Percentiles rank a stretch among this genome's conserved stretches.
Evolutionary conservation across 2,329 filamentous ascomycete genomes (phyloP).

Genomic region (Metarhizium robertsii): DNA sequence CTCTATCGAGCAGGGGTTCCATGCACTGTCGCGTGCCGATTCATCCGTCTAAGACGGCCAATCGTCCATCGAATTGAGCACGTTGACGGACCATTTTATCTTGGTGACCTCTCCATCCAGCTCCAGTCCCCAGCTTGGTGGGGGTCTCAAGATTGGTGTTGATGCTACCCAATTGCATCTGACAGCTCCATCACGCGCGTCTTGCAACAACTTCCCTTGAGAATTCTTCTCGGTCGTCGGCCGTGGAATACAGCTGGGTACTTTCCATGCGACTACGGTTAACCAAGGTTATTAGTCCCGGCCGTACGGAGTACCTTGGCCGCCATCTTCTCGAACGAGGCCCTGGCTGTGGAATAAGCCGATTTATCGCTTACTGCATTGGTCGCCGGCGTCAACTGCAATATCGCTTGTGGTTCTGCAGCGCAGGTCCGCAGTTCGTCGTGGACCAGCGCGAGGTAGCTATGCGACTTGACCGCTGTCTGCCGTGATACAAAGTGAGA

Average conservation of each 20-base stretch:
- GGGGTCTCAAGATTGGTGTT: neutral
- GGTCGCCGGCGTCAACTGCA: neutral
- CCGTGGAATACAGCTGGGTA: neutral
- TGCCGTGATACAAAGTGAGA: neutral
- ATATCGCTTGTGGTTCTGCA: neutral
- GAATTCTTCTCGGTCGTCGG: neutral
- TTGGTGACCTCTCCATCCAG: neutral
- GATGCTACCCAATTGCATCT: slow-evolving; percentile 1
- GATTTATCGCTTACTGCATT: neutral
- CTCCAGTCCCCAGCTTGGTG: neutral
- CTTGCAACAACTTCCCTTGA: neutral
- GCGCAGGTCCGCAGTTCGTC: neutral
- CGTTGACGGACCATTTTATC: neutral
- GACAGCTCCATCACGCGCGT: slow-evolving; percentile 1
- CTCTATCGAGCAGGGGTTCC: neutral
- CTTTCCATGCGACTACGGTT: neutral
- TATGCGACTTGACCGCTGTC: neutral
- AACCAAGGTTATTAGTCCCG: neutral
- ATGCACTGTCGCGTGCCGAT: slow-evolving; percentile 6
- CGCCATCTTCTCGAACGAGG: neutral
- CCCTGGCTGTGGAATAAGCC: neutral
- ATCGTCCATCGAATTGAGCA: slow-evolving; percentile 3
- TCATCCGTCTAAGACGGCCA: slow-evolving; percentile 4
- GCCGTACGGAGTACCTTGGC: neutral
- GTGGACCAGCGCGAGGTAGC: neutral